Base-by-base conservation (phyloP, 352 stramenopile genomes). In the Blastocystis sp. region DNA sequence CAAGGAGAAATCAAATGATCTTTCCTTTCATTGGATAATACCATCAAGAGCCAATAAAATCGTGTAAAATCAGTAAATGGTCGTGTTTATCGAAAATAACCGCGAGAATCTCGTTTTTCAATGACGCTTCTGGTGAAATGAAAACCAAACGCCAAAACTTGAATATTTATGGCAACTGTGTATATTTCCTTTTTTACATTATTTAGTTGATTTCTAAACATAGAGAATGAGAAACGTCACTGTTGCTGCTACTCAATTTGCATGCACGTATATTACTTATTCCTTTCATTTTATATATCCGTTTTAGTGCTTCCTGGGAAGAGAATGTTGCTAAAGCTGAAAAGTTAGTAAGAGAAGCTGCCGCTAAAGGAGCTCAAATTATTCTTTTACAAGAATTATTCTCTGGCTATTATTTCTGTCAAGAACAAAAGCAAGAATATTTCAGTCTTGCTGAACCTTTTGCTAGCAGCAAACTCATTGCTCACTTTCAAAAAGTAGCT, bases 381-480 rank as follows among this genome's bases (percentile, higher is more conserved):
- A 82, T 91, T 58, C 64, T 89, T 45, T 68, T 89, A 34, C 81
- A 89, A 67, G 81, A 91, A 55, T 66, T 91, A 1, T 91, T 91
- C 68, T 72, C 83, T 59, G 82, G 82, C 41, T 79, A 72, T 41
- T 91, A 88, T 67, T 91, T 91, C 65, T 81, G 78, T 39, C 84
- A 88, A n/a, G 79, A 91, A 59, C 72, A 86, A 45, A 83, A 82
- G 31, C 73, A 76, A 16, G 67, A 77, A 55, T 84, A 86, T 64
- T 89, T 91, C 59, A 74, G 80, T 46, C 64, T 85, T 40, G 81
- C 81, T 4, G 83, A 82, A 54, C 74, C 76, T 37, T 70, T 84
- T 9, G 75, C 81, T 39, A 77, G 81, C 35, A 86, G 77, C 44
- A 72, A 77, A 34, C 69, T 88, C 10, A 74, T 89, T 30, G 74